Evolutionary conservation across 2,329 filamentous ascomycete species (phyloP).

Genomic region (Apiospora pterosperma): DNA sequence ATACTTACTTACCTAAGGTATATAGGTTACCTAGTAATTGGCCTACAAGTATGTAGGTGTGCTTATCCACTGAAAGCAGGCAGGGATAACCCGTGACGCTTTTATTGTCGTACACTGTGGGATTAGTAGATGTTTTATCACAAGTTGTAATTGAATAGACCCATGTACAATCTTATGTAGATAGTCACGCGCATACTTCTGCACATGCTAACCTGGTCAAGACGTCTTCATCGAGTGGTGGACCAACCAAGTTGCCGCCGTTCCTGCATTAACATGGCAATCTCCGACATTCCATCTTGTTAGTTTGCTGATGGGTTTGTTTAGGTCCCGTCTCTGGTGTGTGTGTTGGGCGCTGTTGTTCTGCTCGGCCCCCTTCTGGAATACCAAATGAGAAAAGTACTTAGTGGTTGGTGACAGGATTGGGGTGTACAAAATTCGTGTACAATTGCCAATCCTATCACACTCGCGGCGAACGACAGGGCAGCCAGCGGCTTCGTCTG

Average conservation of each 20-base stretch:
- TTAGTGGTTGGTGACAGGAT: not conserved
- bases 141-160: not conserved
- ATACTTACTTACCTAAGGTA: too few species aligned
- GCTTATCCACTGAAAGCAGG: not conserved
- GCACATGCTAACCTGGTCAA: not conserved
- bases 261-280: not conserved
- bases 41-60: too few species aligned
- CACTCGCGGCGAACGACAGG: not conserved
- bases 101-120: not conserved
- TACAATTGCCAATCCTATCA: not conserved
- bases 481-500: not conserved
- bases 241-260: not conserved
- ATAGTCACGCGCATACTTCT: not conserved
- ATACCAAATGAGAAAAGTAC: not conserved
- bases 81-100: not conserved
- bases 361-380: not conserved
- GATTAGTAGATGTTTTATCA: not conserved
- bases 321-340: not conserved
- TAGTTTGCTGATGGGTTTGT: not conserved
- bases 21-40: too few species aligned
- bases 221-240: not conserved
- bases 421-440: not conserved
- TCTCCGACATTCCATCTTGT: constrained; percentile 1
- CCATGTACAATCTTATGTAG: not conserved
- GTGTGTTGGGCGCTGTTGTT: not conserved